Percentiles rank a stretch among this genome's conserved stretches.
phyloP scores from a whole-genome alignment of 176 grass and related monocot species.

The Aegilops longissima region DNA sequence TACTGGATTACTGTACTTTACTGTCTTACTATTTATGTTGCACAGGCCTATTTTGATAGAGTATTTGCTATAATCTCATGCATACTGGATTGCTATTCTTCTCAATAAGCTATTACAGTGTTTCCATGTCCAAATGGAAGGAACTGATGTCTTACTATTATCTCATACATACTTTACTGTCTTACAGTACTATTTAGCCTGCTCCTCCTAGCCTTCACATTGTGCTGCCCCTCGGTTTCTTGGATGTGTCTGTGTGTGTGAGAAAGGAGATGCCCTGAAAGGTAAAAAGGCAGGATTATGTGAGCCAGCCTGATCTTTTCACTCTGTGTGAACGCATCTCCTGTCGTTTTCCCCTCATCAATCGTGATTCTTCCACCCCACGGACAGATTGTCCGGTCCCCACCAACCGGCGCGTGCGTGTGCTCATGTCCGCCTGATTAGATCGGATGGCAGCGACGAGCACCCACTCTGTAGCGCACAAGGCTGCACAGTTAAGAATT shows the following conservation, averaged over 20 bases:
- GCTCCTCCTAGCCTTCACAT: no score
- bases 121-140: conserved; percentile 12
- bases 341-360: neutral
- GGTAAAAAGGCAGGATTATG: neutral
- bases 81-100: neutral
- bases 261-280: neutral
- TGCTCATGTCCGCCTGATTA: neutral
- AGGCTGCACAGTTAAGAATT: neutral
- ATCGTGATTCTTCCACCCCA: neutral
- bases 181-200: neutral
- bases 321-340: neutral
- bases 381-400: neutral
- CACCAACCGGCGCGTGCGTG: neutral
- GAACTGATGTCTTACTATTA: neutral
- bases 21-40: conserved; percentile 18
- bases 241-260: neutral
- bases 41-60: conserved; percentile 11
- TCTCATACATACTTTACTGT: neutral
- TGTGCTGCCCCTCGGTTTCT: no score
- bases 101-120: neutral
- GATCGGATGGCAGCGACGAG: neutral
- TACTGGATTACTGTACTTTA: conserved; percentile 37
- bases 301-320: neutral
- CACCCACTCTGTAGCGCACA: neutral
- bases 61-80: conserved; percentile 11